Evolutionary conservation across 164 flowering plant species (phyloP), one percentile per base, ranked within the genome.

Genomic region (Vitis labrusca): DNA sequence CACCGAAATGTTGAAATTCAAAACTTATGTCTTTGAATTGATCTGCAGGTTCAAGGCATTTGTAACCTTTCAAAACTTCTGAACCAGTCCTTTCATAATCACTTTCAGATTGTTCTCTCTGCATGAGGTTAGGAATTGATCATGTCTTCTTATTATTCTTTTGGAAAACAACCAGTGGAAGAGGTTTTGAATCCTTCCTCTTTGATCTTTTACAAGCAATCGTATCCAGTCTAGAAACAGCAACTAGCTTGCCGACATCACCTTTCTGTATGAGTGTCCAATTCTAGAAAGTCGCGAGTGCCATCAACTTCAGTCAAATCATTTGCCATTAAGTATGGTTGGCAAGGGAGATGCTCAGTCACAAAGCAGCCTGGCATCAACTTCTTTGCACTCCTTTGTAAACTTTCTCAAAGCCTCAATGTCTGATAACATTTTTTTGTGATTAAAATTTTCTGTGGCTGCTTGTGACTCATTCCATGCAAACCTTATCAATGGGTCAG

Each of bases 261-360:
- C 23, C 10, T 68, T 61, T 72, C 74, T 14, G 66, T 62, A 48
- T 15, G 62, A 65, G 73, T 9, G 54, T 77, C 85, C 69, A 83
- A 71, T 70, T 79, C 77, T 55, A 77, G 78, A 51, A 83, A 80
- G 58, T 76, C 80, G 61, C 79, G 71, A 51, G 87, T 87, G 32
- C 86, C 86, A 71, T 83, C 85, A 47, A 83, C 74, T 76, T 80
- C 85, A 10, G 74, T 73, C 30, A 71, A 61, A 61, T 65, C 75
- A 56, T 71, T 66, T 67, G 74, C 74, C 76, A 84, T 85, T 67
- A 83, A 19, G 23, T 19, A 19, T 19, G 23, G 23, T 19, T 19
- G 0, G 23, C 23, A 0, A 19, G 0, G 23, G 23, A 19, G 1
- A 19, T 19, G 23, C 23, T 19, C 23, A 19, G 23, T 19, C 1